Conservation (phyloP, 2,329 filamentous ascomycete species). For the Fusarium sp. region DNA sequence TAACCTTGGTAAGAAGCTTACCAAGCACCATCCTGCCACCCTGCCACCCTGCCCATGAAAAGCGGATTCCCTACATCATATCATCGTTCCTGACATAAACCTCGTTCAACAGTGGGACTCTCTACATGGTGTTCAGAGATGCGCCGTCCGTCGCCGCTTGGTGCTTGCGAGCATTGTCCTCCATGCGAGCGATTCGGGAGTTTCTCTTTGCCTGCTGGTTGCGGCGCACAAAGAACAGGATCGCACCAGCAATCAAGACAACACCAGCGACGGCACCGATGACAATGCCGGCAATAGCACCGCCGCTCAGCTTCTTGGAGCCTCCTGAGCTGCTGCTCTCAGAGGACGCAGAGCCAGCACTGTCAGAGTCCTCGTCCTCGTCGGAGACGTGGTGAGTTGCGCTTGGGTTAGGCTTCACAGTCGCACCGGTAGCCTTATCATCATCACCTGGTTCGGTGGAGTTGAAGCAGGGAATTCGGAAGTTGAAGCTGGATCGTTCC, state of each 20-base stretch:
- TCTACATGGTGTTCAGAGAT: conserved; percentile 1
- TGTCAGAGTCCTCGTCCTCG: not conserved
- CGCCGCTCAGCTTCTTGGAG: conserved; percentile 73
- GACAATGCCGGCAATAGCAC: conserved; percentile 78
- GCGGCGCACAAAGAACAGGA: conserved; percentile 62
- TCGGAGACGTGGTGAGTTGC: conserved; percentile 20
- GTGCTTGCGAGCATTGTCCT: conserved; percentile 30
- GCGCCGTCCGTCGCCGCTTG: conserved; percentile 22
- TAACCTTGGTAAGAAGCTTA: too few species aligned
- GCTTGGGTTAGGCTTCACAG: conserved; percentile 14
- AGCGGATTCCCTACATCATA: not conserved
- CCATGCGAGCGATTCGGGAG: conserved; percentile 29
- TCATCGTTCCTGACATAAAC: too few species aligned
- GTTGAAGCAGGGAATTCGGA: conserved; percentile 55
- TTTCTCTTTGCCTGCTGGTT: conserved; percentile 33
- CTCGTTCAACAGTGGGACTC: not conserved
- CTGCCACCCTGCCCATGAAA: not conserved
- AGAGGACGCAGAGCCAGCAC: conserved; percentile 10
- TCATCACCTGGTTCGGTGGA: conserved; percentile 48
- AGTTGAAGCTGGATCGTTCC: conserved; percentile 47
- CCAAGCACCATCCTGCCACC: too few species aligned
- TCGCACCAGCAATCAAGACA: conserved; percentile 65
- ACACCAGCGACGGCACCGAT: conserved; percentile 73
- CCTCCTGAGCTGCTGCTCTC: conserved; percentile 30
- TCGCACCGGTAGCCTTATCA: conserved; percentile 31